Percentiles rank a stretch among this genome's conserved stretches.
phyloP scores from a whole-genome alignment of 441 rosid species.

The Viola pubescens region DNA sequence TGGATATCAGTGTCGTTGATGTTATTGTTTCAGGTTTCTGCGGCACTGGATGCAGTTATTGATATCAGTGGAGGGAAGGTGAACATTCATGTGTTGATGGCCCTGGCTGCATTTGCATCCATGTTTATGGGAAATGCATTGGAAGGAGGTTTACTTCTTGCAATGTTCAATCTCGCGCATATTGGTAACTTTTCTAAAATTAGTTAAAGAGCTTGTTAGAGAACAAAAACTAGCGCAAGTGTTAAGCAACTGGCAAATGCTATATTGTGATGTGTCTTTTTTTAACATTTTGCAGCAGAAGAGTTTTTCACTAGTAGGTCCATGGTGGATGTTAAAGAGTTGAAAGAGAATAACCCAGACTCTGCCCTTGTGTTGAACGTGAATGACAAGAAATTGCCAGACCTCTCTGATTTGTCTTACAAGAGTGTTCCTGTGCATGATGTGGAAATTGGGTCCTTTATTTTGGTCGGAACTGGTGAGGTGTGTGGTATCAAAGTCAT shows the following conservation, averaged over 20 bases:
- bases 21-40: conserved; percentile 50
- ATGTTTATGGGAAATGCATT: conserved; percentile 79
- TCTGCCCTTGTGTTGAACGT: conserved; percentile 67
- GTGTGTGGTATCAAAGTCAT: conserved; percentile 39
- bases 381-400: conserved; percentile 52
- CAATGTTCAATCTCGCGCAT: conserved; percentile 97
- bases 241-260: background rate
- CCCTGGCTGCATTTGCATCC: conserved; percentile 86
- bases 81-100: conserved; percentile 94
- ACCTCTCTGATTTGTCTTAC: conserved; percentile 62
- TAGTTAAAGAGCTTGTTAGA: background rate
- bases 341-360: conserved; percentile 88
- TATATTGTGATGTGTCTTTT: background rate
- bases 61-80: conserved; percentile 86
- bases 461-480: conserved; percentile 98
- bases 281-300: conserved; percentile 53
- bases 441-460: conserved; percentile 70
- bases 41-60: conserved; percentile 78
- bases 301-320: conserved; percentile 92
- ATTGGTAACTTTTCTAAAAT: conserved; percentile 41
- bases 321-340: conserved; percentile 85
- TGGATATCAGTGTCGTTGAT: background rate
- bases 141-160: conserved; percentile 94
- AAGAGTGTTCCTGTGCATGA: conserved; percentile 79
- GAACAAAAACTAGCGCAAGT: background rate